Evolutionary conservation across 2,329 filamentous ascomycete species (phyloP), one percentile per base, ranked within the genome.

Genomic region (Ceratocystis diversiconidia): DNA sequence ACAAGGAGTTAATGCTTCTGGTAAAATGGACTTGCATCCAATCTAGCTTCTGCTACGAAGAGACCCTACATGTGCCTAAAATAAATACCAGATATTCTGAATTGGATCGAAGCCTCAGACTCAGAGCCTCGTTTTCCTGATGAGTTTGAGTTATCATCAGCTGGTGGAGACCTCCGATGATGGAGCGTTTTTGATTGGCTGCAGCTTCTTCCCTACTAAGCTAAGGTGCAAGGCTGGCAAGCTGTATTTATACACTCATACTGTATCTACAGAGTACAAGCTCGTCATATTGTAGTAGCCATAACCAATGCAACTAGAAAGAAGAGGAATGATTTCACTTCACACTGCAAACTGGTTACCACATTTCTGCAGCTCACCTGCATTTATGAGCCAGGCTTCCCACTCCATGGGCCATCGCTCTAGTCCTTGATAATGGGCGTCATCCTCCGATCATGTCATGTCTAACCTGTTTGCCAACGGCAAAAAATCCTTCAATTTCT

Each of bases 171-270:
- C 17, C 46, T 50, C 46, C 3, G 78, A 85, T 68, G 82, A 87
- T 69, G 79, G 84, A 28, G 84, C 78, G 0, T 87, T 85, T 70
- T 72, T 87, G 57, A 80, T 87, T 68, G 85, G 84, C 7, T 87
- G 84, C 71, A 22, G n/a, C n/a, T 50, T 22, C 46, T 19, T 48
- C 17, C 17, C 17, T 19, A 5, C 28, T 30, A 6, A 30, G 1
- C 28, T 1, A 30, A 6, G 28, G 28, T 1, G n/a, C 46, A 50
- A 50, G 22, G 46, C 46, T 7, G 44, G 2, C 17, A 48, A 48
- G 46, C 10, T 12, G 46, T 22, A 50, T 19, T 36, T 36, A 12
- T 41, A 12, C 15, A 19, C 44, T 48, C 5, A 48, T 19, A 3
- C 44, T 48, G 6, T 1, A 30, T 30, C 30, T 30, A 30, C 5